phyloP scores from a whole-genome alignment of 306 rosid species.

The Styphnolobium japonicum region DNA sequence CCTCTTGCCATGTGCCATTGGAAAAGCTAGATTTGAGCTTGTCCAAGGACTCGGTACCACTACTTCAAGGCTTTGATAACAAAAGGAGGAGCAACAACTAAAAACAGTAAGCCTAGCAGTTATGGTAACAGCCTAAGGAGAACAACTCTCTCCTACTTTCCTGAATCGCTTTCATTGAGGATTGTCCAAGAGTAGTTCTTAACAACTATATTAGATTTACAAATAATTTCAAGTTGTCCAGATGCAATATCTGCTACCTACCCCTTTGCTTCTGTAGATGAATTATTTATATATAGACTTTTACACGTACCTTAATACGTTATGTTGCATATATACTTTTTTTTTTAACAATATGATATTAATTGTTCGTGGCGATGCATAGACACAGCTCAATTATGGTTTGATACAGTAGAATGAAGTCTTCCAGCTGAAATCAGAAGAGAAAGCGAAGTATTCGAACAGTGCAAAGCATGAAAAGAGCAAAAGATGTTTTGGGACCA shows the following conservation, averaged over 20 bases:
- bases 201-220: slow-evolving; percentile 14
- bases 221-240: neutral
- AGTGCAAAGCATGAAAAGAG: neutral
- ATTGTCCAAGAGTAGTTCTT: slow-evolving; percentile 26
- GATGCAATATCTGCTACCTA: slow-evolving; percentile 6
- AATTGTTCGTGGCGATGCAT: slow-evolving; percentile 1
- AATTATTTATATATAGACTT: neutral
- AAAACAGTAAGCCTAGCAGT: neutral
- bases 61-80: slow-evolving; percentile 35
- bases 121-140: slow-evolving; percentile 6
- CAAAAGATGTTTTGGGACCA: neutral
- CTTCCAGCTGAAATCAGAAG: neutral
- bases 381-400: neutral
- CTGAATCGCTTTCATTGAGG: neutral
- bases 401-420: neutral
- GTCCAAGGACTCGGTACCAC: slow-evolving; percentile 25
- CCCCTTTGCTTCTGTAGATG: neutral
- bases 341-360: neutral
- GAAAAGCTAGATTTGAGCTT: slow-evolving; percentile 26
- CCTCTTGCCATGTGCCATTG: slow-evolving; percentile 31
- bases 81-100: slow-evolving; percentile 28
- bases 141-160: slow-evolving; percentile 6
- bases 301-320: neutral
- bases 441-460: neutral
- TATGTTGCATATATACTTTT: neutral